Evolutionary conservation across 2,329 filamentous ascomycete genomes (phyloP), one percentile per base, ranked within the genome.

Genomic region (Aspergillus phoenicis): DNA sequence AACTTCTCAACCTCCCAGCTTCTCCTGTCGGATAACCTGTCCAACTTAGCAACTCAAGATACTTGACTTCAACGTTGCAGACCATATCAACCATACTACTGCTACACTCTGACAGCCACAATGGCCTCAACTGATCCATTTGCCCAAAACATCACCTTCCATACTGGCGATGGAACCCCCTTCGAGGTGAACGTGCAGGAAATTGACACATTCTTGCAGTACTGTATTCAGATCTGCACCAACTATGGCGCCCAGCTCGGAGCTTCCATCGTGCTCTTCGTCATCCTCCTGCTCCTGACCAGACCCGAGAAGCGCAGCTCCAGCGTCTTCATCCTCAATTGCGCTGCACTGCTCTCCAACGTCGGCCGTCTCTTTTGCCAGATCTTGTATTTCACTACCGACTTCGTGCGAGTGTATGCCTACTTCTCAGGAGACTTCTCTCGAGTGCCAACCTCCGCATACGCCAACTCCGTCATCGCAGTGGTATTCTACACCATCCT

Each of bases 161-260:
- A 75, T 39, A 63, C 71, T 26, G 68, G 75, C 3, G 77, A 86
- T 70, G 81, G 81, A 24, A 75, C 72, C 1, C 66, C 74, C 1
- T 71, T 84, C 62, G 65, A 71, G 0, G 68, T 82, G 41, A 66
- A 72, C 47, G 73, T 87, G 60, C 51, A 64, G 8, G 70, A 75
- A 3, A 61, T 89, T 41, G 74, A 86, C 65, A 57, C 63, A 4
- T 80, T 80, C 53, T 73, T 81, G 57, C 73, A 78, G 60, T 83
- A 84, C 70, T 80, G 79, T 61, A 73, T 81, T 60, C 76, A 77
- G 8, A 71, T 82, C 38, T 80, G 76, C 71, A 86, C 91, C 80
- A 89, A 87, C 76, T 91, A 89, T 72, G 88, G 85, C 56, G 78
- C 84, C 17, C 90, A 94, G 73, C 81, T 93, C 55, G 91, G 91